Conservation (phyloP, 371 early-diverging fungal species). For the Dichotomocladium elegans region DNA sequence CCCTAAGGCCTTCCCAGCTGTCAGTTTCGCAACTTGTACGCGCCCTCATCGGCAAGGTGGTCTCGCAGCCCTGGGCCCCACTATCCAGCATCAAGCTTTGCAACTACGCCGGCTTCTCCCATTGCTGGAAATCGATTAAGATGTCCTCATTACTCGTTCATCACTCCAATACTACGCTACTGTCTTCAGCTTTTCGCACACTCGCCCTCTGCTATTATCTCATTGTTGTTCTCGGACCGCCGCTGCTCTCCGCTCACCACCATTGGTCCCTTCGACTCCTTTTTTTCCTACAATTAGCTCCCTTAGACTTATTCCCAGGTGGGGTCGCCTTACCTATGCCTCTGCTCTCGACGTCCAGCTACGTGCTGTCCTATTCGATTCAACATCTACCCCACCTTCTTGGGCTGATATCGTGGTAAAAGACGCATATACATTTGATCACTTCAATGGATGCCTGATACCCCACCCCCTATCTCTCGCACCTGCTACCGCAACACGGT, state of each 20-base stretch:
- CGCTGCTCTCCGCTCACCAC: neutral
- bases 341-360: no score
- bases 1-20: neutral
- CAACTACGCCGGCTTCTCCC: neutral
- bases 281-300: neutral
- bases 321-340: no score
- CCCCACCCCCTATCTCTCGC: no score
- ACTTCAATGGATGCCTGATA: no score
- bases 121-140: neutral
- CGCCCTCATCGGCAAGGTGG: neutral
- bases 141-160: neutral
- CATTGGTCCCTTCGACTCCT: neutral
- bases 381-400: no score
- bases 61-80: neutral
- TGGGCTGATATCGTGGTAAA: no score
- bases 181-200: neutral
- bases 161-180: neutral
- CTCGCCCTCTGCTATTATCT: neutral
- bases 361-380: no score
- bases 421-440: no score
- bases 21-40: constrained; percentile 1
- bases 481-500: no score
- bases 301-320: no score
- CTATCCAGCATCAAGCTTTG: neutral
- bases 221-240: neutral